Percentiles rank a stretch among this genome's conserved stretches.
Evolutionary conservation across 176 grass and related monocot genomes (phyloP).

Genomic region (Lolium perenne): DNA sequence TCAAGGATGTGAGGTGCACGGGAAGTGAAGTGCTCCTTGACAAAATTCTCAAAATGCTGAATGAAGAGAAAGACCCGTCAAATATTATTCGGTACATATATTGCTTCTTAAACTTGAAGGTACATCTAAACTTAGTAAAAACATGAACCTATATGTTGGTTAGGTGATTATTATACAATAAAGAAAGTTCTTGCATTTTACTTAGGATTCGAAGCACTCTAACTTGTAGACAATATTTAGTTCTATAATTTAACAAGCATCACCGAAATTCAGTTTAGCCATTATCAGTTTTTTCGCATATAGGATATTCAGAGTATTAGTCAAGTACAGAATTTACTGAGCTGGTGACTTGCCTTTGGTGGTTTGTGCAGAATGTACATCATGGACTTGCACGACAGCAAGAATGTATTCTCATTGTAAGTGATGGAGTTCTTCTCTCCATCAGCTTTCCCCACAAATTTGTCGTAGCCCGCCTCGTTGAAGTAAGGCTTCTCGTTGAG

Average conservation of each 20-base stretch:
- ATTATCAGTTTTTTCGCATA: constrained; percentile 13
- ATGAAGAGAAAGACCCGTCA: constrained; percentile 41
- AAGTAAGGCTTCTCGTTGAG: constrained; percentile 98
- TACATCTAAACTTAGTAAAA: background rate
- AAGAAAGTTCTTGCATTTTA: background rate
- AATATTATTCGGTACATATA: constrained; percentile 8
- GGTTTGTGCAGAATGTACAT: constrained; percentile 79
- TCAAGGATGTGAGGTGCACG: constrained; percentile 52
- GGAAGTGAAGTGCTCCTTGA: constrained; percentile 79
- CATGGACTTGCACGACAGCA: constrained; percentile 93
- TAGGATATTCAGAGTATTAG: background rate
- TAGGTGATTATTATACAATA: background rate
- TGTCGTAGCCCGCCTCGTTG: constrained; percentile 94
- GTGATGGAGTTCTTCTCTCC: constrained; percentile 94
- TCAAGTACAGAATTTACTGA: background rate
- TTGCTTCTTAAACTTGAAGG: constrained; percentile 10
- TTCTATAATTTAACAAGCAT: background rate
- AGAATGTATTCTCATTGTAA: constrained; percentile 97
- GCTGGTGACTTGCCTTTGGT: constrained; percentile 70
- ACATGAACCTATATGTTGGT: background rate
- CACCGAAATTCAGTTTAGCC: constrained; percentile 3
- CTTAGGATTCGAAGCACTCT: background rate
- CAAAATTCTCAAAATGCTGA: constrained; percentile 89
- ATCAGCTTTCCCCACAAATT: constrained; percentile 88
- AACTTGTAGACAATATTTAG: background rate